These are phyloP conservation scores for Fraxinus cuspidata DNA, from an alignment of 257 asterid species.

Conservation along the genomic window DNA sequence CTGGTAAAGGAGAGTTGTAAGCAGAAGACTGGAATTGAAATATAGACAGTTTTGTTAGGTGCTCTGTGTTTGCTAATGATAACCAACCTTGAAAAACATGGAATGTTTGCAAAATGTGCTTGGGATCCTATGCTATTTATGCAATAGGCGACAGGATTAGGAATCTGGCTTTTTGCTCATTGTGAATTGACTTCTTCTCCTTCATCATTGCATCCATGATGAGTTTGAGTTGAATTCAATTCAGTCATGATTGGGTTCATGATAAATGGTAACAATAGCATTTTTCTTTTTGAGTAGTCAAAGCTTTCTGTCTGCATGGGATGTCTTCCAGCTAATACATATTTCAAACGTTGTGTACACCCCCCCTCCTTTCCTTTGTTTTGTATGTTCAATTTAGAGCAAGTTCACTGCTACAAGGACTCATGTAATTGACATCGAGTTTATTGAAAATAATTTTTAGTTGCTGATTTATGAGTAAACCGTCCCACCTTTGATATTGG, in stretches of 20 bases:
- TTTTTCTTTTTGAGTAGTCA: not conserved
- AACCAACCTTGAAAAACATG: not conserved
- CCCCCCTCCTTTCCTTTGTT: too few relatives aligned
- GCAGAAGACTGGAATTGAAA: not conserved
- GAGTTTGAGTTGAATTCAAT: constrained; percentile 8
- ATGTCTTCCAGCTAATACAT: not conserved
- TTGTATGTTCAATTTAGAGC: too few relatives aligned
- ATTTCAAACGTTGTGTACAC: not conserved
- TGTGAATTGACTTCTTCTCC: not conserved
- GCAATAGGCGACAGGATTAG: not conserved
- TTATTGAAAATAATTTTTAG: too few relatives aligned
- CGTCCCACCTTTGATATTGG: too few relatives aligned
- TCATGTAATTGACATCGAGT: too few relatives aligned
- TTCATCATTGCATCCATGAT: constrained; percentile 1
- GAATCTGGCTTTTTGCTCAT: constrained; percentile 1
- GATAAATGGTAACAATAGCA: not conserved
- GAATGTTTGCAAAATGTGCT: not conserved
- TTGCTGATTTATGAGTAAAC: too few relatives aligned
- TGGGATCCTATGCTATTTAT: constrained; percentile 5
- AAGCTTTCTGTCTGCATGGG: constrained; percentile 1
- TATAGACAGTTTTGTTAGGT: not conserved
- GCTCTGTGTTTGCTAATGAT: not conserved
- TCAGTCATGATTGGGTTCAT: not conserved
- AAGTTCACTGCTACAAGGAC: too few relatives aligned
- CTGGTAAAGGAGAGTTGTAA: not conserved